phyloP scores from a whole-genome alignment of 768 basidiomycete genomes.

The Psilocybe subaeruginosa region DNA sequence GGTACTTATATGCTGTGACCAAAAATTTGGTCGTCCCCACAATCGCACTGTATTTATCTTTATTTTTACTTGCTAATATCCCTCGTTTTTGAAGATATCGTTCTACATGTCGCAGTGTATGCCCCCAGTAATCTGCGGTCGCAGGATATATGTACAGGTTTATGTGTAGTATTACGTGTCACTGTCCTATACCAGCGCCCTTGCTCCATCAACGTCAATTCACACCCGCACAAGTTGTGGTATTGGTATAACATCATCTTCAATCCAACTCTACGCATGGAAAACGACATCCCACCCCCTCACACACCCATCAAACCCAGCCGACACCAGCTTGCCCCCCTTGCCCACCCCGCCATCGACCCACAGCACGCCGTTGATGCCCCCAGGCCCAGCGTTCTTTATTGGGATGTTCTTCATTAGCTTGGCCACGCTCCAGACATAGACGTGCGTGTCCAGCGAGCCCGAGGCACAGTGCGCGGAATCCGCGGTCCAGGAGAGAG shows the following conservation, averaged over 20 bases:
- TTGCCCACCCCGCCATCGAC: slow-evolving; percentile 44
- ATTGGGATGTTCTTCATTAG: slow-evolving; percentile 78
- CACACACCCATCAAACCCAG: slow-evolving; percentile 84
- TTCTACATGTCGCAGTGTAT: too few species aligned
- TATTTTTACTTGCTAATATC: background rate
- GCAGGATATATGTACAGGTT: too few species aligned
- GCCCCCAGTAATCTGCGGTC: too few species aligned
- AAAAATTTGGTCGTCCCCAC: background rate
- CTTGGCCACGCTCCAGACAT: slow-evolving; percentile 79
- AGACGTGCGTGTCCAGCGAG: slow-evolving; percentile 92
- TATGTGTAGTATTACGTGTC: too few species aligned
- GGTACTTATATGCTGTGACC: background rate
- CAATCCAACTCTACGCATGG: slow-evolving; percentile 26
- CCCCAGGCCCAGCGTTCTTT: slow-evolving; percentile 86
- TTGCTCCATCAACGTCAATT: too few species aligned
- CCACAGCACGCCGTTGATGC: slow-evolving; percentile 85
- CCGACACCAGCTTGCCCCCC: slow-evolving; percentile 58
- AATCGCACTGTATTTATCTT: background rate
- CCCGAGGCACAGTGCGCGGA: slow-evolving; percentile 82
- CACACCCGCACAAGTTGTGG: too few species aligned
- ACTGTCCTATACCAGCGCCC: too few species aligned
- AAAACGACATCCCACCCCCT: slow-evolving; percentile 72
- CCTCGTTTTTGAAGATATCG: too few species aligned
- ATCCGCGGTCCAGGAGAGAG: slow-evolving; percentile 76
- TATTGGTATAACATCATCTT: background rate